Conservation (phyloP, 2,329 filamentous ascomycete species). For the Colletotrichum godetiae region DNA sequence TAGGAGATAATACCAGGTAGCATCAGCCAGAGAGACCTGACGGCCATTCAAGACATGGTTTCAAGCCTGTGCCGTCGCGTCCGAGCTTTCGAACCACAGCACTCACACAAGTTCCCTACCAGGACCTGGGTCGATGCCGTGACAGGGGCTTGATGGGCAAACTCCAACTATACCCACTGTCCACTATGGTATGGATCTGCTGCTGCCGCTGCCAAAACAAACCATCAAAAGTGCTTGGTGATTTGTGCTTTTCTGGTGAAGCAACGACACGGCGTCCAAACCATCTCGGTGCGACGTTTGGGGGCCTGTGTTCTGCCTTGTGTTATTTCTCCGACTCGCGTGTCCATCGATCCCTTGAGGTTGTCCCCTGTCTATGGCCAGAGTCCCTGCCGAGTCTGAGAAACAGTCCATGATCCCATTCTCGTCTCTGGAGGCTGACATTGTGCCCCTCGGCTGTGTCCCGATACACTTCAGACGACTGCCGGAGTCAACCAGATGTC, state of each 20-base stretch:
- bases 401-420: background rate
- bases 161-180: background rate
- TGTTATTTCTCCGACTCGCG: conserved; percentile 33
- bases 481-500: conserved; percentile 19
- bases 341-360: conserved; percentile 1
- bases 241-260: conserved; percentile 18
- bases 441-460: background rate
- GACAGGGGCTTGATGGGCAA: conserved; percentile 12
- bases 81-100: conserved; percentile 29
- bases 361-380: background rate
- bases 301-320: conserved; percentile 20
- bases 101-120: conserved; percentile 29
- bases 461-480: conserved; percentile 7
- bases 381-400: background rate
- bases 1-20: conserved; percentile 15
- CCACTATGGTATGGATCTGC: conserved; percentile 18
- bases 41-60: conserved; percentile 32
- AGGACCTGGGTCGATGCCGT: conserved; percentile 13
- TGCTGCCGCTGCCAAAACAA: conserved; percentile 19
- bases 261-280: conserved; percentile 5
- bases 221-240: conserved; percentile 1
- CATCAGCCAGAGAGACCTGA: conserved; percentile 32
- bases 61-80: conserved; percentile 21
- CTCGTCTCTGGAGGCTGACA: background rate
- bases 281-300: conserved; percentile 17